Percentiles rank a stretch among this genome's conserved stretches.
Evolutionary conservation across 768 basidiomycete species (phyloP).

Genomic region (Calocera viscosa): DNA sequence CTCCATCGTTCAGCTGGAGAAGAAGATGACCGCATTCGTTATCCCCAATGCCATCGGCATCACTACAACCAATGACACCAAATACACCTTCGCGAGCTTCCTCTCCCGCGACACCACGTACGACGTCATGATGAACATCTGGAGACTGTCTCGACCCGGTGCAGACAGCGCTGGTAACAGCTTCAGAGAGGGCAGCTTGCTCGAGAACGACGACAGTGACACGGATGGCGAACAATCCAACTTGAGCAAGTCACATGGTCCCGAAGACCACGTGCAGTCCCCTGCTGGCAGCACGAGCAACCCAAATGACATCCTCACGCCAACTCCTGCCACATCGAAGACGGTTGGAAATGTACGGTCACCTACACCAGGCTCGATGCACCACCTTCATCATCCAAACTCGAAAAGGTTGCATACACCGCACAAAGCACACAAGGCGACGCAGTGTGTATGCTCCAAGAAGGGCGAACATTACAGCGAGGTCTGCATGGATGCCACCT

Average conservation of each 20-base stretch:
- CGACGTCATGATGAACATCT: slow-evolving; percentile 92
- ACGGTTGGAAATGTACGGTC: background rate
- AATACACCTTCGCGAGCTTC: slow-evolving; percentile 94
- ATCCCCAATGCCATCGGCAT: slow-evolving; percentile 94
- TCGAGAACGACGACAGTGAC: slow-evolving; percentile 15
- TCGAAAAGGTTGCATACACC: background rate
- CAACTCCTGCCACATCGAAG: background rate
- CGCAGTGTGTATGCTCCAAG: slow-evolving; percentile 55
- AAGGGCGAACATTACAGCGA: slow-evolving; percentile 60
- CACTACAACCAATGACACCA: slow-evolving; percentile 56
- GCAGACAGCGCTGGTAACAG: slow-evolving; percentile 8
- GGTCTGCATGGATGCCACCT: slow-evolving; percentile 57
- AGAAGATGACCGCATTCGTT: slow-evolving; percentile 95
- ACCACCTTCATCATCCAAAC: background rate
- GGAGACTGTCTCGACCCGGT: slow-evolving; percentile 78
- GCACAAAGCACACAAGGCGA: slow-evolving; percentile 31
- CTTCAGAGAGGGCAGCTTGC: slow-evolving; percentile 2
- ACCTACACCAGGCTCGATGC: slow-evolving; percentile 17
- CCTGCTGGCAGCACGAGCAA: background rate
- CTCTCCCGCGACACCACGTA: slow-evolving; percentile 90
- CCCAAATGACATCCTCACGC: background rate
- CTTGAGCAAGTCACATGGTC: slow-evolving; percentile 4
- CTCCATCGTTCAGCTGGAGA: slow-evolving; percentile 77
- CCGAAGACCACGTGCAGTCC: background rate
- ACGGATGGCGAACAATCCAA: slow-evolving; percentile 14